phyloP scores from a whole-genome alignment of 1,284 basidiomycete genomes.

The Meira nashicola region DNA sequence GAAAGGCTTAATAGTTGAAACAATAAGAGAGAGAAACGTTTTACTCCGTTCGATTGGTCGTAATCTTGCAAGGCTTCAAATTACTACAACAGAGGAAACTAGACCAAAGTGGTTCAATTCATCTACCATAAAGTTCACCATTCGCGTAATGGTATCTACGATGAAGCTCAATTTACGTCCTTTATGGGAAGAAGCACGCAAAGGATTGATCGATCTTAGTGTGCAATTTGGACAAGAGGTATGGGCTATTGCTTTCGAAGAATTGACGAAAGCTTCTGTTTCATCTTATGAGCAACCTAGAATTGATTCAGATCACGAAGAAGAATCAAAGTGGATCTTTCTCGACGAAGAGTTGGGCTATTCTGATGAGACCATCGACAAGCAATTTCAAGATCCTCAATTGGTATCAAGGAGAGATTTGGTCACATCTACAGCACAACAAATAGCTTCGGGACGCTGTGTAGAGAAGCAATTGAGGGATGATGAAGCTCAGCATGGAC shows the following conservation, averaged over 20 bases:
- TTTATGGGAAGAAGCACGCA: constrained; percentile 42
- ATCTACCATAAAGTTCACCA: constrained; percentile 24
- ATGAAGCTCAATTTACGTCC: constrained; percentile 50
- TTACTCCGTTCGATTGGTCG: constrained; percentile 40
- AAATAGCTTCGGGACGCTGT: neutral
- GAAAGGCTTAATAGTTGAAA: constrained; percentile 31
- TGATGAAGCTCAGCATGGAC: constrained; percentile 26
- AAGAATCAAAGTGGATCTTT: neutral
- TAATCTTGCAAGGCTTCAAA: constrained; percentile 25
- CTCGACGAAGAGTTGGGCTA: neutral
- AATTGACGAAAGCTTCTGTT: constrained; percentile 17
- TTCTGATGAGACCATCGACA: constrained; percentile 27
- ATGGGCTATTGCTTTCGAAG: constrained; percentile 24
- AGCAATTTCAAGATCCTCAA: constrained; percentile 39
- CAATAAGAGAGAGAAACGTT: constrained; percentile 46
- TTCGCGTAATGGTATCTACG: constrained; percentile 26
- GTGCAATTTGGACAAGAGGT: constrained; percentile 18
- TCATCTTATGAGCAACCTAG: neutral
- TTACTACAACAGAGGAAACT: neutral
- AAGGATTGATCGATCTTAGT: constrained; percentile 38
- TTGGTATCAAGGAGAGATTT: constrained; percentile 18
- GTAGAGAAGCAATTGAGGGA: constrained; percentile 8
- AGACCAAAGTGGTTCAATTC: constrained; percentile 6
- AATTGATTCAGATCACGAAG: neutral
- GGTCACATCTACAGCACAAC: constrained; percentile 7